Conservation (phyloP, 129 eudicot species). For the Centaurea solstitialis region DNA sequence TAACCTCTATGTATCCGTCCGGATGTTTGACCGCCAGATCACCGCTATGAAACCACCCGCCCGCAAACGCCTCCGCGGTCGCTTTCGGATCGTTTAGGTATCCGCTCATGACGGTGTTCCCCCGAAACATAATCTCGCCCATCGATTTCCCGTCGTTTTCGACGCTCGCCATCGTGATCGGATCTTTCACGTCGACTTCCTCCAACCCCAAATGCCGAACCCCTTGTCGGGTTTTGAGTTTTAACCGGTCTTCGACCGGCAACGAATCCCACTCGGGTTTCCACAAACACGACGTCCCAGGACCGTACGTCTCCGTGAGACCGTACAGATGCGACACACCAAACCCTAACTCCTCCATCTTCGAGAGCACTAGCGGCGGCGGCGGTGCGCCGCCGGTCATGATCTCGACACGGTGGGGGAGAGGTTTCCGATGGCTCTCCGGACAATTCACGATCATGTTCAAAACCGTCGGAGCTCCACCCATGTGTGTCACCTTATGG, state of each 20-base stretch:
- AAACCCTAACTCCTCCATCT: constrained; percentile 71
- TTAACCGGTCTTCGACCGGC: constrained; percentile 40
- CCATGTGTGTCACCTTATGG: constrained; percentile 80
- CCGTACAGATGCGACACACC: constrained; percentile 68
- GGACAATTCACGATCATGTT: constrained; percentile 77
- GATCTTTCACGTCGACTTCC: constrained; percentile 59
- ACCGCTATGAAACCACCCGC: constrained; percentile 72
- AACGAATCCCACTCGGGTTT: constrained; percentile 77
- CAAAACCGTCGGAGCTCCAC: constrained; percentile 88
- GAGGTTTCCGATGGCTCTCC: constrained; percentile 45
- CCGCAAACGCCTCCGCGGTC: constrained; percentile 56
- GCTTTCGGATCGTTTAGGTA: constrained; percentile 59
- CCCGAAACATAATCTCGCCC: constrained; percentile 73
- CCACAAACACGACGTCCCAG: constrained; percentile 66
- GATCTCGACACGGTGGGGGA: constrained; percentile 61
- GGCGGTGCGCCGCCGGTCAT: constrained; percentile 83
- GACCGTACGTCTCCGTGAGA: constrained; percentile 69
- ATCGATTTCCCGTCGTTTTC: constrained; percentile 53
- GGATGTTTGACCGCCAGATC: constrained; percentile 67
- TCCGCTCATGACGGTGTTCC: constrained; percentile 78
- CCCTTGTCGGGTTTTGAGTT: constrained; percentile 73
- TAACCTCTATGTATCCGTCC: constrained; percentile 61
- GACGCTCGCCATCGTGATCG: constrained; percentile 59
- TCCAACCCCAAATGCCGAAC: constrained; percentile 52
- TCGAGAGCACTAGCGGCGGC: constrained; percentile 49